phyloP scores from a whole-genome alignment of 2,329 filamentous ascomycete genomes.

The Monilinia vaccinii-corymbosi region DNA sequence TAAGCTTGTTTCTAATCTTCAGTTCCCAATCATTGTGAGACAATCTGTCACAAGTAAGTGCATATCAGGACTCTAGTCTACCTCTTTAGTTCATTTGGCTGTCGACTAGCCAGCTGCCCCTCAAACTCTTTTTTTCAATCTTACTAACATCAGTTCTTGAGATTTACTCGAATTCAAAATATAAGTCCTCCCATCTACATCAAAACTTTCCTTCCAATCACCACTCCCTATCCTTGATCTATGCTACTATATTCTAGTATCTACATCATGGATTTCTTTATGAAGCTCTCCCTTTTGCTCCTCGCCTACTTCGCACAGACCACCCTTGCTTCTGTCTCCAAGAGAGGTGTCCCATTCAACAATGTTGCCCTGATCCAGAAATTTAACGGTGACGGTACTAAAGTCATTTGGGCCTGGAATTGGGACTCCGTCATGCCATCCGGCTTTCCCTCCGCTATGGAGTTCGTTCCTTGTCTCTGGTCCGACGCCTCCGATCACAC shows the following conservation, averaged over 20 bases:
- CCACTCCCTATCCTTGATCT: too few relatives aligned
- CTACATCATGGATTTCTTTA: neutral
- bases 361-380: conserved; percentile 11
- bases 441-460: conserved; percentile 36
- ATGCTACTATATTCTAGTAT: neutral
- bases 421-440: conserved; percentile 45
- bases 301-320: neutral
- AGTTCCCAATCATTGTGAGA: too few relatives aligned
- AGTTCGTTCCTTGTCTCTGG: conserved; percentile 62
- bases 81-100: too few relatives aligned
- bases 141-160: neutral
- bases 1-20: neutral
- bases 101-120: neutral
- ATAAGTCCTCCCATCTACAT: neutral
- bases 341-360: conserved; percentile 17
- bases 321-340: neutral
- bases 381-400: conserved; percentile 12
- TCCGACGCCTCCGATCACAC: conserved; percentile 22
- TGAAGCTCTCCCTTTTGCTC: neutral
- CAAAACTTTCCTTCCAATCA: too few relatives aligned
- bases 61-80: neutral
- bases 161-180: neutral
- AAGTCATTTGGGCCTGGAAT: conserved; percentile 51
- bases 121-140: neutral
- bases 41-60: neutral